Base-by-base conservation (phyloP, 2,329 filamentous ascomycete species). In the Aspergillus awamori region DNA sequence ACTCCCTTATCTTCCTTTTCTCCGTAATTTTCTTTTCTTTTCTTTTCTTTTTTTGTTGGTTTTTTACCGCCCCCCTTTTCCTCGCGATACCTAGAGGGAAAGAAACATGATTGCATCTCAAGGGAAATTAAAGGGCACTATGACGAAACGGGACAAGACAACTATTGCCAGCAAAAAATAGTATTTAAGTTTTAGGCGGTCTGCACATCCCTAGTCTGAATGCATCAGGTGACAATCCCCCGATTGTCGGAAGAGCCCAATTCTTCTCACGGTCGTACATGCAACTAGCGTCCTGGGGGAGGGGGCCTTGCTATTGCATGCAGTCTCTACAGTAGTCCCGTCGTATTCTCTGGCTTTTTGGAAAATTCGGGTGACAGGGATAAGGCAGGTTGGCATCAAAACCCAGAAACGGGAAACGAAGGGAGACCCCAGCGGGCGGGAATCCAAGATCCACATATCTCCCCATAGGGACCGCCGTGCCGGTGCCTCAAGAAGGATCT, bases 381-480 rank as follows among this genome's bases (percentile, higher is more conserved):
- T 65, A 61, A 49, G 30, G 47, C 63, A 49, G 39, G 62, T 51
- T 59, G 57, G 58, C 53, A 55, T 39, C 22, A 52, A 17, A 38
- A 47, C 11, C 38, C 47, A 45, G 38, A 56, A 53, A 56, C 24
- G 62, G 63, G 65, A 65, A 66, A 66, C 59, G 66, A 70, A 66
- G 59, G 57, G 63, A 64, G 59, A 49, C 45, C 45, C 47, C 26
- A 51, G 47, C 15, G 47, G 26, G 30, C 26, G 61, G 69, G 65
- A 66, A 61, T 58, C 64, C 63, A 57, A 58, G 65, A 65, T 71
- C 69, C 69, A 70, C 69, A 69, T 66, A 65, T 47, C 65, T 63
- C 66, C 69, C 70, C 65, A 51, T 58, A 53, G 61, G 62, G 66
- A 69, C 70, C 71, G 60, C 58, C 39, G 64, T 68, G 64, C 67